Evolutionary conservation across 441 rosid genomes (phyloP).

Genomic region (Adansonia gregorii): DNA sequence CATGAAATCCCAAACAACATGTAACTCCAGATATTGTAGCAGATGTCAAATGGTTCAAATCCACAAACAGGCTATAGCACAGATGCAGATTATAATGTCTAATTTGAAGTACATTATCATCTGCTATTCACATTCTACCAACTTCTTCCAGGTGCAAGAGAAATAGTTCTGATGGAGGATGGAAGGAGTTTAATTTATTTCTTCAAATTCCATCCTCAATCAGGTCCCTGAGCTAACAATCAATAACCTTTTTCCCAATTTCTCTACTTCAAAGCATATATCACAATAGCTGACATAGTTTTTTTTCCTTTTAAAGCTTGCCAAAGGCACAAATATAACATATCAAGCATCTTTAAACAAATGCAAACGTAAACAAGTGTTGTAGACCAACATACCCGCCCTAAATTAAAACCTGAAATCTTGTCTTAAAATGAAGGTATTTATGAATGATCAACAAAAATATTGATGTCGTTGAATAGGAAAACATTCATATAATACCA

Average conservation of each 20-base stretch:
- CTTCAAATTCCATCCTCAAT: neutral
- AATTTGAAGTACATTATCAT: neutral
- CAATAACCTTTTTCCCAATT: neutral
- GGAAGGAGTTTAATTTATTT: neutral
- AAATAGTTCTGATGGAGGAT: too few relatives aligned
- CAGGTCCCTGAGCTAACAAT: neutral
- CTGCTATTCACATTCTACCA: neutral
- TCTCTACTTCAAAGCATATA: neutral
- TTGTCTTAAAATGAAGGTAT: neutral
- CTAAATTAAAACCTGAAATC: neutral
- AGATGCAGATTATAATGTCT: neutral
- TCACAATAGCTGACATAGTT: neutral
- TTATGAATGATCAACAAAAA: neutral
- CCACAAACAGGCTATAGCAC: constrained; percentile 30
- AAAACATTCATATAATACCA: neutral
- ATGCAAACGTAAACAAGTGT: too few relatives aligned
- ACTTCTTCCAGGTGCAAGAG: neutral
- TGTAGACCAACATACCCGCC: neutral
- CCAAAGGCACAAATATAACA: neutral
- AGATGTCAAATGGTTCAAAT: constrained; percentile 63
- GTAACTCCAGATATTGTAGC: constrained; percentile 68
- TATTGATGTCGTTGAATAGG: neutral
- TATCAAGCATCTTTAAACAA: neutral
- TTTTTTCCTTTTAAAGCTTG: neutral
- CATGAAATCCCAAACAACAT: constrained; percentile 67